Evolutionary conservation across 1,284 basidiomycete species (phyloP), one percentile per base, ranked within the genome.

Genomic region (Mycosarcoma maydis): DNA sequence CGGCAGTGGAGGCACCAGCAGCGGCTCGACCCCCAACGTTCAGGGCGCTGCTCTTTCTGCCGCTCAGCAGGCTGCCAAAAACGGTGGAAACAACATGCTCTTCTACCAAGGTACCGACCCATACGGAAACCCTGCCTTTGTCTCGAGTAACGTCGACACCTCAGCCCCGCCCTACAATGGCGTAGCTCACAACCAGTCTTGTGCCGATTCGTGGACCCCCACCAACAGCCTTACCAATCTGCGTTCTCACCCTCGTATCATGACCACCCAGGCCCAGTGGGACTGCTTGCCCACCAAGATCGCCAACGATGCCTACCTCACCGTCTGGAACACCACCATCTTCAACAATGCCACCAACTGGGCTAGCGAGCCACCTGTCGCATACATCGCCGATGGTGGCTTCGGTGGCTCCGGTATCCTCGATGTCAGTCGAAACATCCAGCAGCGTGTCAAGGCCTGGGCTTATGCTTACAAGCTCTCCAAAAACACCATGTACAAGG

Each of bases 251-350:
- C 95, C 95, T 20, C 90, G 92, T 62, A 86, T 99, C 65, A 90
- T 97, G 72, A 94, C 94, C 16, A 92, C 95, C 11, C 77, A 86
- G 14, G 94, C 93, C 86, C 93, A 94, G 83, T 98, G 96, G 95
- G 84, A 87, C 24, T 92, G 89, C 22, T 87, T 99, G 32, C 88
- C 81, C 14, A 65, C 89, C 11, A 85, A 94, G 72, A 97, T 98
- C 77, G 82, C 85, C 57, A 88, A 86, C 60, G 91, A 96, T 82
- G 89, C 93, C 10, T 97, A 97, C 84, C 85, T 98, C 69, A 86
- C 87, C 32, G 85, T 75, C 23, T 98, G 94, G 95, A 97, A 98
- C 84, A 85, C 86, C 37, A 91, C 91, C 38, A 97, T 98, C 78
- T 92, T 98, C 75, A 83, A 61, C 26, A 98, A 98, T 83, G 95